Conservation (phyloP, 1,139 yeast genomes). For the Candida sp. region DNA sequence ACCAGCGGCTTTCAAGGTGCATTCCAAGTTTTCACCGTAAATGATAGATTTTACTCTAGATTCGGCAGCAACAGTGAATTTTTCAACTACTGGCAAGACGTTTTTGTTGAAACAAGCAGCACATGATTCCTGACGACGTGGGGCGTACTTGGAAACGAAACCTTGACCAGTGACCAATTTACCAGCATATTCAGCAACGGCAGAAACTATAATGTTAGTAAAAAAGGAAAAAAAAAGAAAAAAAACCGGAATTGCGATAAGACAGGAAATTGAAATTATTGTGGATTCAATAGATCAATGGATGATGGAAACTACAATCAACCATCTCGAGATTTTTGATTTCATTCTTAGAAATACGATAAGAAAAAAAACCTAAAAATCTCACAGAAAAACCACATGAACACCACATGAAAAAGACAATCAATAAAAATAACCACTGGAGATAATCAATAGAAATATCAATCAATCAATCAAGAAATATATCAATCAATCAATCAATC, state of each 20-base stretch:
- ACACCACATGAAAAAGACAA: too few species aligned
- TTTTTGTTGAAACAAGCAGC: constrained; percentile 39
- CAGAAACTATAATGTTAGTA: constrained; percentile 44
- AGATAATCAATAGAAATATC: too few species aligned
- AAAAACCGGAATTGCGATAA: background rate
- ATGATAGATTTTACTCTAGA: constrained; percentile 53
- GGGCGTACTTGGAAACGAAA: constrained; percentile 63
- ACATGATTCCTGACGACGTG: constrained; percentile 34
- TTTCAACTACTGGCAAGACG: constrained; percentile 43
- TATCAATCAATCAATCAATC: too few species aligned
- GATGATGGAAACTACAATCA: too few species aligned
- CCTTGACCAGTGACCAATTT: constrained; percentile 69
- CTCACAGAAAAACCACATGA: too few species aligned
- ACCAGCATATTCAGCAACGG: constrained; percentile 68
- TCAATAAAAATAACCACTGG: too few species aligned
- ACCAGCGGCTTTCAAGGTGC: constrained; percentile 73
- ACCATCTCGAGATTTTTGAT: too few species aligned
- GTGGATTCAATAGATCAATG: too few species aligned
- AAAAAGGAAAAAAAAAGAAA: constrained; percentile 2
- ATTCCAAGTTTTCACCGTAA: constrained; percentile 63
- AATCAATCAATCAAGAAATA: too few species aligned
- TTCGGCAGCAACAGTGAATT: constrained; percentile 41
- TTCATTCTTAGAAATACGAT: too few species aligned
- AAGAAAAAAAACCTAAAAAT: too few species aligned
- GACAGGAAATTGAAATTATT: too few species aligned